These are phyloP conservation scores for Xylariaceae sp. DNA, from an alignment of 2,329 filamentous ascomycete species.

Conservation along the genomic window DNA sequence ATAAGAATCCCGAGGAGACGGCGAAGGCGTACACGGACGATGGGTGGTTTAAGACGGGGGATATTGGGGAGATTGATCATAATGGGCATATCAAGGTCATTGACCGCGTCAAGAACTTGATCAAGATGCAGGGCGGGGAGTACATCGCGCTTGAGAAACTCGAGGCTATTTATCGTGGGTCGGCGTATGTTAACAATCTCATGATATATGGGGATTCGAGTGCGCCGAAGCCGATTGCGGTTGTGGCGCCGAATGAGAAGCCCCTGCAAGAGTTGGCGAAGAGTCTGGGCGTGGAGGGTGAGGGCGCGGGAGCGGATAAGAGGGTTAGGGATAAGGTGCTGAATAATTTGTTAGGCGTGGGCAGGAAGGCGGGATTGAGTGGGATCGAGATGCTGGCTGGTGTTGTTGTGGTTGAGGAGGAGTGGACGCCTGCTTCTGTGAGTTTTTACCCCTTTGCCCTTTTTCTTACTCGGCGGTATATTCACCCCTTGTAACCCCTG, in stretches of 20 bases:
- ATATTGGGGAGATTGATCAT: constrained; percentile 84
- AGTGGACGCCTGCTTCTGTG: constrained; percentile 83
- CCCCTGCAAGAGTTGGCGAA: constrained; percentile 57
- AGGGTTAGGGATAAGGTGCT: constrained; percentile 57
- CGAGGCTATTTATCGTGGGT: constrained; percentile 83
- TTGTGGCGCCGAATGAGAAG: constrained; percentile 69
- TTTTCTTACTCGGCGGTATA: neutral
- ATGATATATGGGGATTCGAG: constrained; percentile 78
- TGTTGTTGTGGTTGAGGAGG: constrained; percentile 75
- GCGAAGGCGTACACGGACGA: constrained; percentile 72
- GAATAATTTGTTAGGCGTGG: constrained; percentile 65
- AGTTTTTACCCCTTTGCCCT: constrained; percentile 37
- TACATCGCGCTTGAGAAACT: constrained; percentile 97
- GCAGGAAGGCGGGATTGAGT: constrained; percentile 61
- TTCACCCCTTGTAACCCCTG: no score
- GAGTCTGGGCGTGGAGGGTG: constrained; percentile 60
- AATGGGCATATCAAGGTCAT: constrained; percentile 82
- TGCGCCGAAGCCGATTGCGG: constrained; percentile 74
- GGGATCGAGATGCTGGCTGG: constrained; percentile 72
- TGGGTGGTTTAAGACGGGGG: constrained; percentile 96
- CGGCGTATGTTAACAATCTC: constrained; percentile 75
- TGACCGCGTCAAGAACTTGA: constrained; percentile 96
- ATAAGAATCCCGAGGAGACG: constrained; percentile 82
- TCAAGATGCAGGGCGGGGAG: constrained; percentile 93
- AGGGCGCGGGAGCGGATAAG: constrained; percentile 62